phyloP scores from a whole-genome alignment of 345 rosid species.

The thale cress (Arabidopsis thaliana) region TAIR10.1 NC_003075.7:11805001-11805500 shows the following conservation, averaged over 20 bases:
- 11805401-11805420: slow-evolving; percentile 97
- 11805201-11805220: slow-evolving; percentile 84
- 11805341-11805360: slow-evolving; percentile 73
- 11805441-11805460: slow-evolving; percentile 91
- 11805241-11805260: neutral
- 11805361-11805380: slow-evolving; percentile 75
- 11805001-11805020: neutral
- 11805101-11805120: slow-evolving; percentile 99
- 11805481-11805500: slow-evolving; percentile 82
- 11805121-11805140: slow-evolving; percentile 97
- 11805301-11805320: slow-evolving; percentile 34
- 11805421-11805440: slow-evolving; percentile 85
- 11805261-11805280: neutral
- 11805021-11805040: slow-evolving; percentile 7
- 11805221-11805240: slow-evolving; percentile 65
- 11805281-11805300: neutral
- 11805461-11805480: slow-evolving; percentile 99
- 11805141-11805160: slow-evolving; percentile 98
- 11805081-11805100: slow-evolving; percentile 85
- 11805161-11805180: slow-evolving; percentile 83
- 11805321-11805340: slow-evolving; percentile 94
- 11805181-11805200: slow-evolving; percentile 61
- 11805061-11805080: slow-evolving; percentile 6
- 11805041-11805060: slow-evolving; percentile 1
- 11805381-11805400: slow-evolving; percentile 94